Conservation (phyloP, 352 stramenopile species). For the Pythium brassicae region DNA sequence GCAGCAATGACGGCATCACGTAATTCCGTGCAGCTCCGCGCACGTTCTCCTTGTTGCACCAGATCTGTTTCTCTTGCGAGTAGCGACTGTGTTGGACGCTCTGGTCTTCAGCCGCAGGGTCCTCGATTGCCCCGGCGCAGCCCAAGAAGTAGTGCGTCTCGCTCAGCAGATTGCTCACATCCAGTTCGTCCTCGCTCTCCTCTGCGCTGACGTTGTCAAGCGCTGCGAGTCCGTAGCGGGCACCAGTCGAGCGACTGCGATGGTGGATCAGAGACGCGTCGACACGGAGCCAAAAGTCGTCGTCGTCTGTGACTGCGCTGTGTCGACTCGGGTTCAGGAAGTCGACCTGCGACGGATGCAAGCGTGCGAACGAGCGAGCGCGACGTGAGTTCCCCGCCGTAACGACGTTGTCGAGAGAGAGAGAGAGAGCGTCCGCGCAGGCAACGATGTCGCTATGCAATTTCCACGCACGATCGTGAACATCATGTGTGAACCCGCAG, state of each 20-base stretch:
- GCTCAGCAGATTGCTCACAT: slow-evolving; percentile 36
- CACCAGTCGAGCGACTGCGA: background rate
- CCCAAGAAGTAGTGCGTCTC: slow-evolving; percentile 59
- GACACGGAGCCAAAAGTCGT: slow-evolving; percentile 56
- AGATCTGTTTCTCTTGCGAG: background rate
- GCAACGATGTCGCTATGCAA: too few species aligned
- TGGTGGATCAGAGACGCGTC: slow-evolving; percentile 23
- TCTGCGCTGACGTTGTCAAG: background rate
- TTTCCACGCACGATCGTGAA: slow-evolving; percentile 42
- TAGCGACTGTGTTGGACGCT: background rate
- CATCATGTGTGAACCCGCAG: slow-evolving; percentile 46
- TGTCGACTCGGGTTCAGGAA: slow-evolving; percentile 46
- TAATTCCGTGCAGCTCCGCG: slow-evolving; percentile 4
- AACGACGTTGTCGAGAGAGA: too few species aligned
- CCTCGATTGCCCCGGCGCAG: slow-evolving; percentile 43
- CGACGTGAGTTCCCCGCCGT: too few species aligned
- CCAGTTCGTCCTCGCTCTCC: slow-evolving; percentile 12
- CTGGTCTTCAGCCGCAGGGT: background rate
- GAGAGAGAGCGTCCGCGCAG: too few species aligned
- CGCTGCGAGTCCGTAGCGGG: background rate
- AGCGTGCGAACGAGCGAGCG: background rate
- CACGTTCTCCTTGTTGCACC: slow-evolving; percentile 8
- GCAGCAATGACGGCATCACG: background rate
- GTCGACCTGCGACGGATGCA: slow-evolving; percentile 25
- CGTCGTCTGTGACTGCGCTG: slow-evolving; percentile 30